Percentiles rank a stretch among this genome's conserved stretches.
Evolutionary conservation across 345 rosid genomes (phyloP).

Genomic region (Cardamine chenopodiifolia): DNA sequence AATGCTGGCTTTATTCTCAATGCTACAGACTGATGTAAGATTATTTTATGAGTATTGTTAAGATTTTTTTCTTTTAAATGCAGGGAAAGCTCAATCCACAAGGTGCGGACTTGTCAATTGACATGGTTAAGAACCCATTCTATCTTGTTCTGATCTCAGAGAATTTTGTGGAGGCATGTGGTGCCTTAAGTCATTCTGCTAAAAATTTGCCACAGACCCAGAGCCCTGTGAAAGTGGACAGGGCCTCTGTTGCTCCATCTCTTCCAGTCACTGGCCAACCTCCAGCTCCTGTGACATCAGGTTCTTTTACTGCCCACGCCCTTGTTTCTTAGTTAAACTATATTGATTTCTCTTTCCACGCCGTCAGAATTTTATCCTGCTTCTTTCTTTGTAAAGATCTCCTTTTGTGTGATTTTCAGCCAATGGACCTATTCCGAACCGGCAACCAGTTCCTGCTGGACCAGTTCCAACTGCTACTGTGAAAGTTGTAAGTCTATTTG

Average conservation of each 20-base stretch:
- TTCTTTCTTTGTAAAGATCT: conserved; percentile 12
- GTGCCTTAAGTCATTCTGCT: conserved; percentile 80
- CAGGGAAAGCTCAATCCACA: conserved; percentile 79
- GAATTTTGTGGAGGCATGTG: conserved; percentile 86
- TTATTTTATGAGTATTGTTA: not conserved
- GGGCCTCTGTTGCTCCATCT: conserved; percentile 53
- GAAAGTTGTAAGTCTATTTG: conserved; percentile 74
- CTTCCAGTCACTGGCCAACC: conserved; percentile 68
- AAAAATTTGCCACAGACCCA: conserved; percentile 66
- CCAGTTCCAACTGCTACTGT: conserved; percentile 77
- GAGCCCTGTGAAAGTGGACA: conserved; percentile 84
- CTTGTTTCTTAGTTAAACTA: conserved; percentile 6
- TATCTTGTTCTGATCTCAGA: conserved; percentile 87
- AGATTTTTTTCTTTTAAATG: conserved; percentile 28
- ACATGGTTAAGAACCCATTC: conserved; percentile 67
- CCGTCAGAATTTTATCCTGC: conserved; percentile 28
- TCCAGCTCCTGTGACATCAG: conserved; percentile 66
- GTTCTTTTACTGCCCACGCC: conserved; percentile 42
- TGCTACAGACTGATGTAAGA: conserved; percentile 31
- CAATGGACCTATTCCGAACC: conserved; percentile 66
- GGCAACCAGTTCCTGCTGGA: conserved; percentile 71
- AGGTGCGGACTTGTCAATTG: conserved; percentile 69
- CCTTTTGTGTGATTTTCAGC: conserved; percentile 47
- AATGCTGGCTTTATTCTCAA: conserved; percentile 7
- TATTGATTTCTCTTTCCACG: not conserved